These are phyloP conservation scores for Aspergillus haitiensis DNA, from an alignment of 495 filamentous ascomycete genomes.

Conservation along the genomic window DNA sequence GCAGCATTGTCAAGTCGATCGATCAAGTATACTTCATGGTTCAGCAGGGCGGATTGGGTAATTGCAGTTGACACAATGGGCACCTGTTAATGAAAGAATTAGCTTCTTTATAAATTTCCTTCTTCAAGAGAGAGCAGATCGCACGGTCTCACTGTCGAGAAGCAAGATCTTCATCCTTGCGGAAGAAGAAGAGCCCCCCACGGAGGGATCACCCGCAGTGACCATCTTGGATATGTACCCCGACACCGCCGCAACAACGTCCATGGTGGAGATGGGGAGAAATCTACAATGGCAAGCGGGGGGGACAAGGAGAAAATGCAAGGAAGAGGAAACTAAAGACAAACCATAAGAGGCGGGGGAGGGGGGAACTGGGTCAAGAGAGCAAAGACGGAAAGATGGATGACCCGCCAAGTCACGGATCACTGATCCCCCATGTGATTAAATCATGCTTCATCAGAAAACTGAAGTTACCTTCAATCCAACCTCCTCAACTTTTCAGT, in stretches of 20 bases:
- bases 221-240: slow-evolving; percentile 98
- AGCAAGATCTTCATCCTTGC: slow-evolving; percentile 99
- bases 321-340: slow-evolving; percentile 16
- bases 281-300: background rate
- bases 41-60: slow-evolving; percentile 92
- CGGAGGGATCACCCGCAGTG: slow-evolving; percentile 70
- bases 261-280: slow-evolving; percentile 58
- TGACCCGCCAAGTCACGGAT: slow-evolving; percentile 4
- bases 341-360: background rate
- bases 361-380: background rate
- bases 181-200: slow-evolving; percentile 64
- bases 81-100: slow-evolving; percentile 49
- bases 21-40: slow-evolving; percentile 96
- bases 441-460: background rate
- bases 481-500: slow-evolving; percentile 7
- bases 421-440: background rate
- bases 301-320: background rate
- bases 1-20: slow-evolving; percentile 89
- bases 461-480: background rate
- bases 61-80: slow-evolving; percentile 91
- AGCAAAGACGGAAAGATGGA: background rate
- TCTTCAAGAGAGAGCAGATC: slow-evolving; percentile 33
- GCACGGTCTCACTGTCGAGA: slow-evolving; percentile 88
- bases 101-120: slow-evolving; percentile 3
- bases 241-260: slow-evolving; percentile 86